Evolutionary conservation across 306 rosid species (phyloP).

Genomic region (Sophora flavescens): DNA sequence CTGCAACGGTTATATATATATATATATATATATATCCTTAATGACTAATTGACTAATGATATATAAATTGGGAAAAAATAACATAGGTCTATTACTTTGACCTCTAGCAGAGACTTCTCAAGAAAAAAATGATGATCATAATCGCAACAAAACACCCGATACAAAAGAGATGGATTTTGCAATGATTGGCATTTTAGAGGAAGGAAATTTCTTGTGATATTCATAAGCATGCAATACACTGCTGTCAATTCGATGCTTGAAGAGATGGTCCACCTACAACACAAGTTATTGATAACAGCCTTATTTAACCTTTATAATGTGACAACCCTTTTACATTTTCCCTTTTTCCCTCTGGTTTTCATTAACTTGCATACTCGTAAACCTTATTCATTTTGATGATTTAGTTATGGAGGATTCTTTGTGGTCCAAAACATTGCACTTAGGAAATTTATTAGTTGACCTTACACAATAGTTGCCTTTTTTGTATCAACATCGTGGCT

Average conservation of each 20-base stretch:
- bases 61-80: no score
- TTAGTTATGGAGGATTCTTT: background rate
- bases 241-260: slow-evolving; percentile 89
- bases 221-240: slow-evolving; percentile 83
- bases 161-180: slow-evolving; percentile 92
- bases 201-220: slow-evolving; percentile 90
- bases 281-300: background rate
- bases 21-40: no score
- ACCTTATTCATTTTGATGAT: slow-evolving; percentile 15
- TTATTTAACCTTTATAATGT: background rate
- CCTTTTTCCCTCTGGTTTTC: background rate
- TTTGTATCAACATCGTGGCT: background rate
- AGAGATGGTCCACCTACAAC: slow-evolving; percentile 90
- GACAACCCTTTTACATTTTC: background rate
- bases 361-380: background rate
- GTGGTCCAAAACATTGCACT: slow-evolving; percentile 38
- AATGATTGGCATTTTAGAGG: slow-evolving; percentile 80
- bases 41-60: no score
- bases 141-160: slow-evolving; percentile 93
- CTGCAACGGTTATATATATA: no score
- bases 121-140: slow-evolving; percentile 84
- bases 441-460: slow-evolving; percentile 25
- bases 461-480: slow-evolving; percentile 26
- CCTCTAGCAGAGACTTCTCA: slow-evolving; percentile 95
- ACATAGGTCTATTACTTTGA: no score